A percentile compares a stretch with the other conserved stretches of the same genome.
Conservation (phyloP, 2,329 filamentous ascomycete genomes). For the Exophiala sp. region DNA sequence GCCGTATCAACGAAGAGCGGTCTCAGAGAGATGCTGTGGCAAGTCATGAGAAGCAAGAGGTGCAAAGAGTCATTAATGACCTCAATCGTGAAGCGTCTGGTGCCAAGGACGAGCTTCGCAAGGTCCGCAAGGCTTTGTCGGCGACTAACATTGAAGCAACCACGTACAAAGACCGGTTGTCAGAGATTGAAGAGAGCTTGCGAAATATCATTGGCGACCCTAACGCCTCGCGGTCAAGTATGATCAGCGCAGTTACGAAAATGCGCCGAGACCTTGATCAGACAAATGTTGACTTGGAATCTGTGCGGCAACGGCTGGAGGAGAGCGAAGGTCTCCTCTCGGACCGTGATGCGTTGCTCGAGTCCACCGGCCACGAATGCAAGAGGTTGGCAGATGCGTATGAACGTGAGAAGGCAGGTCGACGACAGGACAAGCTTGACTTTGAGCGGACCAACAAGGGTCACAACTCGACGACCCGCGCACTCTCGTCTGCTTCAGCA, state of each 20-base stretch:
- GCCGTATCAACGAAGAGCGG: constrained; percentile 73
- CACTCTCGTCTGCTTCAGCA: constrained; percentile 77
- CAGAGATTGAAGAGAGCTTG: constrained; percentile 85
- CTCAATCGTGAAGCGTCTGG: constrained; percentile 78
- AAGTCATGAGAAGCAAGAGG: constrained; percentile 87
- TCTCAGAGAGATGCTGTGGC: constrained; percentile 83
- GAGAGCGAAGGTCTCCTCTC: constrained; percentile 90
- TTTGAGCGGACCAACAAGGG: constrained; percentile 87
- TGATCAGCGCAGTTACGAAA: constrained; percentile 82
- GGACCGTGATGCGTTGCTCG: constrained; percentile 81
- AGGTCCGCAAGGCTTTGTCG: constrained; percentile 76
- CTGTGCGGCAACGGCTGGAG: constrained; percentile 69
- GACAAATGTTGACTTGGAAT: constrained; percentile 77
- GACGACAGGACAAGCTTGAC: constrained; percentile 80
- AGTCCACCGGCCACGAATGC: constrained; percentile 82
- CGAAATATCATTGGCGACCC: constrained; percentile 83
- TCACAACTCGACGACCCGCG: constrained; percentile 80
- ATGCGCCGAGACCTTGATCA: constrained; percentile 84
- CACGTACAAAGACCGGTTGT: constrained; percentile 85
- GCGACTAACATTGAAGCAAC: constrained; percentile 82
- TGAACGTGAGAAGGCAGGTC: constrained; percentile 81
- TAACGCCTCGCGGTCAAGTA: constrained; percentile 76
- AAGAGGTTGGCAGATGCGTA: constrained; percentile 81
- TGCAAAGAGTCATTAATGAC: constrained; percentile 88
- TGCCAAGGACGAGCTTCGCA: constrained; percentile 81